phyloP scores from a whole-genome alignment of 2,329 filamentous ascomycete genomes.

The Penicillium sp. region DNA sequence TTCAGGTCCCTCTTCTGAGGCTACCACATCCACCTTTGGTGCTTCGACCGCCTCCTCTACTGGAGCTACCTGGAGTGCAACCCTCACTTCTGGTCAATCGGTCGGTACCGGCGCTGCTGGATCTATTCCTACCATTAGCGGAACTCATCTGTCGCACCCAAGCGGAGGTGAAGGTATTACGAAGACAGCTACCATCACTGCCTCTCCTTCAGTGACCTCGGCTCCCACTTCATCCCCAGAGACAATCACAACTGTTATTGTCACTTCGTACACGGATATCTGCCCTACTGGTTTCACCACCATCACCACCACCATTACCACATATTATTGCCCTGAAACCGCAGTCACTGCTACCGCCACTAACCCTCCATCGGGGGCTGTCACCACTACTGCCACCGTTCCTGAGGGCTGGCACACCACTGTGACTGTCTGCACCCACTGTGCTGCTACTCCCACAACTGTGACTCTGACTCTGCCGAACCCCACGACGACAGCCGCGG shows the following conservation, averaged over 20 bases:
- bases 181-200: slow-evolving; percentile 9
- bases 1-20: not conserved
- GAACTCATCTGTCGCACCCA: not conserved
- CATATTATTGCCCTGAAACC: slow-evolving; percentile 37
- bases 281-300: slow-evolving; percentile 47
- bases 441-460: slow-evolving; percentile 39
- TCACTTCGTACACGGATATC: slow-evolving; percentile 44
- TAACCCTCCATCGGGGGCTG: slow-evolving; percentile 13
- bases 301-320: slow-evolving; percentile 41
- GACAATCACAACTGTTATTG: slow-evolving; percentile 39
- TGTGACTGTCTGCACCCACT: slow-evolving; percentile 41
- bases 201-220: slow-evolving; percentile 13
- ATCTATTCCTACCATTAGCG: not conserved
- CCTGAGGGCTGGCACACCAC: slow-evolving; percentile 43
- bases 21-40: not conserved
- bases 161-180: slow-evolving; percentile 10
- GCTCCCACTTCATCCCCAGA: slow-evolving; percentile 18
- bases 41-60: not conserved
- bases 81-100: not conserved
- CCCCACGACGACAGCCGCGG: slow-evolving; percentile 12
- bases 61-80: not conserved
- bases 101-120: not conserved
- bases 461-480: slow-evolving; percentile 38
- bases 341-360: slow-evolving; percentile 31
- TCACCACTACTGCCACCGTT: slow-evolving; percentile 23